Conservation (phyloP, 129 eudicot species). For the Tanacetum coccineum region DNA sequence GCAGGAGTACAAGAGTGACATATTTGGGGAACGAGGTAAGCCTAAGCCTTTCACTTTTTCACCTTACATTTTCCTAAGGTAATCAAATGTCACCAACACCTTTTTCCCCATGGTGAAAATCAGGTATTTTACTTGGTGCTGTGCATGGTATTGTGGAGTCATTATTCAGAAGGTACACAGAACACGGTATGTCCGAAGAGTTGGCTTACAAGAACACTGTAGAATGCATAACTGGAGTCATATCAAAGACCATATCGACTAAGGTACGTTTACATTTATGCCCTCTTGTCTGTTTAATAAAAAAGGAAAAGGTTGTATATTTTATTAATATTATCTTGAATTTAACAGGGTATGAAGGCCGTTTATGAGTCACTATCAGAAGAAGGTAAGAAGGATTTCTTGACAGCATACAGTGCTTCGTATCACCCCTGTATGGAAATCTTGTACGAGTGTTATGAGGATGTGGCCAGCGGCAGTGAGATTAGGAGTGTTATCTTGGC, state of each 20-base stretch:
- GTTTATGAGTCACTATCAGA: constrained; percentile 79
- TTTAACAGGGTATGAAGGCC: constrained; percentile 78
- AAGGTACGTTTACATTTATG: constrained; percentile 41
- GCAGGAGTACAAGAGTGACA: constrained; percentile 39
- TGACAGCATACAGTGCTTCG: constrained; percentile 90
- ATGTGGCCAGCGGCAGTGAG: constrained; percentile 94
- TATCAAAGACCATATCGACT: constrained; percentile 81
- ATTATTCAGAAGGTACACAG: constrained; percentile 85
- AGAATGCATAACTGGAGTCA: constrained; percentile 83
- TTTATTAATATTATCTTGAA: background rate
- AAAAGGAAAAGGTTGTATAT: background rate
- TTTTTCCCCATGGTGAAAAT: background rate
- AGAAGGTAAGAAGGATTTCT: constrained; percentile 80
- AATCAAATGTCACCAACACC: background rate
- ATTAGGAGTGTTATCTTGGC: constrained; percentile 95
- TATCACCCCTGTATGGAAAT: constrained; percentile 96
- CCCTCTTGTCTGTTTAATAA: background rate
- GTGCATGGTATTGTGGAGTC: constrained; percentile 95
- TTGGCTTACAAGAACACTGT: constrained; percentile 95
- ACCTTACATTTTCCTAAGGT: background rate
- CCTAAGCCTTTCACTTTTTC: no score
- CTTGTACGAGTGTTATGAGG: constrained; percentile 94
- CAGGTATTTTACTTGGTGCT: constrained; percentile 94
- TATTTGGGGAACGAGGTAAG: constrained; percentile 91
- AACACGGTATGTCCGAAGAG: constrained; percentile 87